Base-by-base conservation (phyloP, 192 early-diverging fungal genomes). In the Coemansia sp. region DNA sequence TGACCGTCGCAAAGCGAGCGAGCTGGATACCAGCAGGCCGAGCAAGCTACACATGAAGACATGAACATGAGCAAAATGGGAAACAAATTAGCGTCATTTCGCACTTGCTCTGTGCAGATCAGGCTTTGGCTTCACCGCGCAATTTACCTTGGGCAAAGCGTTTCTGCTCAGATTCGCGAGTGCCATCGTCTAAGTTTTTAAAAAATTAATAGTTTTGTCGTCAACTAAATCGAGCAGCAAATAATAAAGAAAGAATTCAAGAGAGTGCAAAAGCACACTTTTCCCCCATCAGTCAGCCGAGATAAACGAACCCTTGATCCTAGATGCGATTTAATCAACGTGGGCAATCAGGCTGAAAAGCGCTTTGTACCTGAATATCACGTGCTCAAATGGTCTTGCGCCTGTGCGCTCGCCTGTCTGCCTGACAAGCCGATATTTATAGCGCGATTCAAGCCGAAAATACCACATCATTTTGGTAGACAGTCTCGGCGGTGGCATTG, bases 121-220 rank as follows among this genome's bases (percentile, higher is more conserved):
- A 29, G 54, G 29, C 4, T 8, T 18, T 5, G 29, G 16, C 57
- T n/a, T 16, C 31, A 34, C 6, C 0, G 15, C 4, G 10, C 38
- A 38, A 59, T 75, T 75, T 79, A 84, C 82, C 82, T 79, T 84
- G 70, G 82, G 73, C 77, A 84, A 29, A 68, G 82, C 65, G 76
- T 63, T 73, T 57, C 65, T 76, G 68, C 77, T 73, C 67, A 84
- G 71, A 52, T 75, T 76, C 52, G 67, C 75, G 55, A 84, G 71
- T 68, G 71, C 82, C 82, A 84, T 84, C 68, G 74, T 76, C 74
- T 44, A 42, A 36, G 36, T 61, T 44, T 11, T 46, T 61, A 33
- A 16, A 46, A 13, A 42, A 34, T 3, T 18, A 51, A 51, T 22
- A 43, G 42, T 43, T 51, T 51, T 57, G 27, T 57, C 54, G 54